Percentiles rank a stretch among this genome's conserved stretches.
Evolutionary conservation across 148 eudicot genomes (phyloP).

Genomic region (Vaccinium myrtillus): DNA sequence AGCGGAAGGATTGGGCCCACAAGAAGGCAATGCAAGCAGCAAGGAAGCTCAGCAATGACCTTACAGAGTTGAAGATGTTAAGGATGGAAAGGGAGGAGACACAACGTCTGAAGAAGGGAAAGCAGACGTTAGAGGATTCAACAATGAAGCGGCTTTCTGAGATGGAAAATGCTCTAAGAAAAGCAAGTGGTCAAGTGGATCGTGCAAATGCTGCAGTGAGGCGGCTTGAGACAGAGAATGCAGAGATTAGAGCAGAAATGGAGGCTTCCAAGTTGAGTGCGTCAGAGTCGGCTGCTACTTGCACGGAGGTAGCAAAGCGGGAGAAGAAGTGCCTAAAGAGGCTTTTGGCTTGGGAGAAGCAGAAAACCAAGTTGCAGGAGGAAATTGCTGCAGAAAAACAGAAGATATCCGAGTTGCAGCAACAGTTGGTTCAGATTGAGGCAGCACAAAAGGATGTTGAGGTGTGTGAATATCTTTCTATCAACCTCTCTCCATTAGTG

Average conservation of each 20-base stretch:
- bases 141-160: conserved; percentile 86
- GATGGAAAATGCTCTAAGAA: conserved; percentile 89
- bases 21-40: conserved; percentile 99
- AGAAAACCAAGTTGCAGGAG: conserved; percentile 77
- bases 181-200: conserved; percentile 91
- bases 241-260: conserved; percentile 97
- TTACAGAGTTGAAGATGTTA: conserved; percentile 75
- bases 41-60: conserved; percentile 75
- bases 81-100: conserved; percentile 96
- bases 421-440: conserved; percentile 57
- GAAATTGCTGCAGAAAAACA: conserved; percentile 78
- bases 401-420: conserved; percentile 60
- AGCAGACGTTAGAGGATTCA: conserved; percentile 78
- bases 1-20: conserved; percentile 97
- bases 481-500: neutral
- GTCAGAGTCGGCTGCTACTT: conserved; percentile 77
- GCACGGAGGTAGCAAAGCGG: conserved; percentile 85
- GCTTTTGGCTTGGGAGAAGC: conserved; percentile 96
- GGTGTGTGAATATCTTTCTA: conserved; percentile 34
- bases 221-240: conserved; percentile 91
- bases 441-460: conserved; percentile 69
- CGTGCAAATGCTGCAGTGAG: conserved; percentile 85
- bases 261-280: conserved; percentile 97
- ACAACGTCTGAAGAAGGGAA: conserved; percentile 83
- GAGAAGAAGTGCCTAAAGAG: conserved; percentile 88